Base-by-base conservation (phyloP, 768 basidiomycete genomes). In the Pleurotus citrinopileatus region DNA sequence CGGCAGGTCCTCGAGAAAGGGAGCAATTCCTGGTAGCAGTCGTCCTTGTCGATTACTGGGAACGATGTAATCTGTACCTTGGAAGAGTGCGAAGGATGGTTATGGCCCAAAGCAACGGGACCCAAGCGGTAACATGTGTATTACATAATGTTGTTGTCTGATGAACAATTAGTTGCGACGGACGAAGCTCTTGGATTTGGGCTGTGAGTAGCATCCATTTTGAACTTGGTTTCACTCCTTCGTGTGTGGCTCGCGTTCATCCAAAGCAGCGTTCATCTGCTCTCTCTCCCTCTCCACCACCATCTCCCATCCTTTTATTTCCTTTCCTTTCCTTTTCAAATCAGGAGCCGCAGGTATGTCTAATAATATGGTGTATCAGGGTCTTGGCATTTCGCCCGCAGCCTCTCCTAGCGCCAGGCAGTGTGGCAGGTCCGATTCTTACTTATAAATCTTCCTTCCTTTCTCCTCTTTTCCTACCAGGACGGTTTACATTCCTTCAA, bases 401-500 rank as follows among this genome's bases (percentile, higher is more conserved):
- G 48, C 20, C 19, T 22, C 8, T 13, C 15, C 34, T 37, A 34
- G 32, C 29, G 48, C 32, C 48, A 47, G 26, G 45, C 45, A n/a
- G 27, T 50, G 27, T 50, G 48, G 48, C 48, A 50, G 48, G 29
- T 47, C 29, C 22, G 48, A 50, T 50, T 28, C 17, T 47, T 8
- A 26, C 48, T 50, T 50, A 50, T 50, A 50, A 36, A 50, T 50
- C 48, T 32, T 50, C 29, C 48, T 50, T 50, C 23, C 48, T 50
- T 50, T 50, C 48, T 29, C 9, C 32, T n/a, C n/a, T n/a, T n/a
- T 28, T 20, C 50, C 26, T 52, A 34, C 32, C 32, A 53, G 48
- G 48, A 22, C 48, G 48, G 48, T 50, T 25, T 50, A 19, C 48
- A 23, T 63, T 57, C 64, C 62, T 54, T 65, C 63, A 58, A 77